Conservation (phyloP, 768 basidiomycete genomes). For the Lentinula raphanica region DNA sequence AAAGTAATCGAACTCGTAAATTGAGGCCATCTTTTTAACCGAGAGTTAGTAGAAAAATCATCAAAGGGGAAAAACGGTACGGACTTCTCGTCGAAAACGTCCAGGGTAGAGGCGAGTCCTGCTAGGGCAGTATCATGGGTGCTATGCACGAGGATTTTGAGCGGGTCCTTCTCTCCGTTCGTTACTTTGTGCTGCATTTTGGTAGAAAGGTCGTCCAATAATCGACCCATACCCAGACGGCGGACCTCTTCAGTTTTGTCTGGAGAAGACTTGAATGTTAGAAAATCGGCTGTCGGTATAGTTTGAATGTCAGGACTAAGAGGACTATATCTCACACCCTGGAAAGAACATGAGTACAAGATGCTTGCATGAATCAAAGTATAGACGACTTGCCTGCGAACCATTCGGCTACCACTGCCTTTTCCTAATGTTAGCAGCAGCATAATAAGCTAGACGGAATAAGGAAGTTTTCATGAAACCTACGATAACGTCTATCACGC, state of each 20-base stretch:
- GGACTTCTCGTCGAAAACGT: constrained; percentile 68
- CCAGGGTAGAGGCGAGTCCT: constrained; percentile 56
- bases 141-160: constrained; percentile 63
- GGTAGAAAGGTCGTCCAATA: constrained; percentile 57
- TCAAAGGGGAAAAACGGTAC: constrained; percentile 12
- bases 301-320: neutral
- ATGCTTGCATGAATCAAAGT: constrained; percentile 20
- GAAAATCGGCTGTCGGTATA: neutral
- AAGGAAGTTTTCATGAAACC: constrained; percentile 6
- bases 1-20: constrained; percentile 73
- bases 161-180: constrained; percentile 37
- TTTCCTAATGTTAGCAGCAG: constrained; percentile 40
- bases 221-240: constrained; percentile 70
- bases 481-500: constrained; percentile 55
- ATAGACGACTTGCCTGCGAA: constrained; percentile 39
- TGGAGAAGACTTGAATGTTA: constrained; percentile 17
- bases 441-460: neutral
- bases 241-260: constrained; percentile 74
- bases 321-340: constrained; percentile 19
- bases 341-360: constrained; percentile 4
- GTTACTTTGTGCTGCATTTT: constrained; percentile 59
- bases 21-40: constrained; percentile 57
- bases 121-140: constrained; percentile 74
- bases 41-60: neutral
- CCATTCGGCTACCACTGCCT: constrained; percentile 75